A percentile compares a stretch with the other conserved stretches of the same genome.
Conservation (phyloP, 768 basidiomycete species). For the Pisolithus albus region DNA sequence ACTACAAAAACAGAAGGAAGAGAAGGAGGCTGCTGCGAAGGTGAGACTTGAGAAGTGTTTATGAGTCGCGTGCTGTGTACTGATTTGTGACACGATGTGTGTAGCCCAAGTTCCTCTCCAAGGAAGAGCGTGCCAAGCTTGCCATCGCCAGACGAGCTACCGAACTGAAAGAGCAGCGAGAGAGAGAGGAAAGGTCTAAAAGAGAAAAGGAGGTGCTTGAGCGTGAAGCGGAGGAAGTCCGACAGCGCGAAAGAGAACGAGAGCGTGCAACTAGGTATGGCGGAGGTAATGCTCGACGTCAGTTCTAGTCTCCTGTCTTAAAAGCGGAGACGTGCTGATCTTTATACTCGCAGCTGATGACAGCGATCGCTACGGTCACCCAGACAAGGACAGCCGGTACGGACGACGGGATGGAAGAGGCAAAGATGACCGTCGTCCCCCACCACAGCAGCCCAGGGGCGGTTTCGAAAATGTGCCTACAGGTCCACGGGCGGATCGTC, state of each 20-base stretch:
- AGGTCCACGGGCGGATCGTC: constrained; percentile 74
- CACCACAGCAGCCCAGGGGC: constrained; percentile 30
- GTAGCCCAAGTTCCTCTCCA: constrained; percentile 91
- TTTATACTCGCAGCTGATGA: constrained; percentile 38
- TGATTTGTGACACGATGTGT: background rate
- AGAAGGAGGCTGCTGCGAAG: constrained; percentile 87
- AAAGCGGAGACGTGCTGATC: constrained; percentile 4
- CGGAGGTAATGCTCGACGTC: constrained; percentile 26
- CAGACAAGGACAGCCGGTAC: constrained; percentile 44
- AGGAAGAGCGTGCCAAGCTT: constrained; percentile 82
- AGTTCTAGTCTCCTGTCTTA: constrained; percentile 1
- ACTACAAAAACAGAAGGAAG: constrained; percentile 78
- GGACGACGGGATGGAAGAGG: constrained; percentile 34
- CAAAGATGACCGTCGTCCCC: constrained; percentile 33
- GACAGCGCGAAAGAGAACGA: constrained; percentile 42
- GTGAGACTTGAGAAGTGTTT: constrained; percentile 31
- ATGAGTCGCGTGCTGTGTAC: background rate
- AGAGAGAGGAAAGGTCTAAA: constrained; percentile 53
- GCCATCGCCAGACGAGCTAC: constrained; percentile 83
- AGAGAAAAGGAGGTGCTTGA: constrained; percentile 69
- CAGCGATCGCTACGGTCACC: constrained; percentile 39
- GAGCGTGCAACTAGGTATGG: constrained; percentile 36
- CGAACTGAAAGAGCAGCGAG: constrained; percentile 71
- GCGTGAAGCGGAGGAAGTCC: constrained; percentile 60
- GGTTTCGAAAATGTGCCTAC: constrained; percentile 71